Conservation (phyloP, 2,329 filamentous ascomycete species). For the Thielaviopsis punctulata region DNA sequence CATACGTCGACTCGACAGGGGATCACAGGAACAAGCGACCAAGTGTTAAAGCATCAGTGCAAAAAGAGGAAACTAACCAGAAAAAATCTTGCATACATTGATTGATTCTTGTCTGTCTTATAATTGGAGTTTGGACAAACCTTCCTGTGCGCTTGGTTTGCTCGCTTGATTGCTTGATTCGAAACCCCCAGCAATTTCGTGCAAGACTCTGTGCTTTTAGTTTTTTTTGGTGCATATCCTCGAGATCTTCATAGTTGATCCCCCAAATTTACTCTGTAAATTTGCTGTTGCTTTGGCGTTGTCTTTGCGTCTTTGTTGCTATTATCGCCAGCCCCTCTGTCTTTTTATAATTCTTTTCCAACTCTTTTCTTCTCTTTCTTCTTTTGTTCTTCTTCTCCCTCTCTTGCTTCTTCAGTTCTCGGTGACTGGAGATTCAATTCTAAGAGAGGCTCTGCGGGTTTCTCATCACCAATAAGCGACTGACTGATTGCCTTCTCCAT, state of each 20-base stretch:
- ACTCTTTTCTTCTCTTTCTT: neutral
- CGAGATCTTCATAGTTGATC: neutral
- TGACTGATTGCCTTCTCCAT: too few relatives aligned
- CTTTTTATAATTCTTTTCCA: neutral
- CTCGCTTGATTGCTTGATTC: neutral
- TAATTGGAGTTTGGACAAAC: too few relatives aligned
- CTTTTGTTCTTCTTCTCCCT: neutral
- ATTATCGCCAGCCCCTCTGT: neutral
- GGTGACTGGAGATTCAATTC: neutral
- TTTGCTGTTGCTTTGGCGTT: neutral
- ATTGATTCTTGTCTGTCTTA: too few relatives aligned
- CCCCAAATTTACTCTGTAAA: neutral
- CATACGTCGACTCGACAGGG: too few relatives aligned
- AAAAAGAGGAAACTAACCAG: neutral
- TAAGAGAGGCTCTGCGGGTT: neutral
- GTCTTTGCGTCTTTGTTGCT: too few relatives aligned
- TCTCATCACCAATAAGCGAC: neutral
- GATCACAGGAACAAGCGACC: neutral
- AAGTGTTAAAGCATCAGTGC: neutral
- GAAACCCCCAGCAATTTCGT: neutral
- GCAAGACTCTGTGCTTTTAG: neutral
- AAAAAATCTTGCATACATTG: too few relatives aligned
- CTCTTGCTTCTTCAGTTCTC: neutral
- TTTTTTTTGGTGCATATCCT: neutral
- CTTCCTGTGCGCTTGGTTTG: neutral